These are phyloP conservation scores for Bryum argenteum DNA, from an alignment of 225 moss, liverwort and hornwort species.

Conservation along the genomic window DNA sequence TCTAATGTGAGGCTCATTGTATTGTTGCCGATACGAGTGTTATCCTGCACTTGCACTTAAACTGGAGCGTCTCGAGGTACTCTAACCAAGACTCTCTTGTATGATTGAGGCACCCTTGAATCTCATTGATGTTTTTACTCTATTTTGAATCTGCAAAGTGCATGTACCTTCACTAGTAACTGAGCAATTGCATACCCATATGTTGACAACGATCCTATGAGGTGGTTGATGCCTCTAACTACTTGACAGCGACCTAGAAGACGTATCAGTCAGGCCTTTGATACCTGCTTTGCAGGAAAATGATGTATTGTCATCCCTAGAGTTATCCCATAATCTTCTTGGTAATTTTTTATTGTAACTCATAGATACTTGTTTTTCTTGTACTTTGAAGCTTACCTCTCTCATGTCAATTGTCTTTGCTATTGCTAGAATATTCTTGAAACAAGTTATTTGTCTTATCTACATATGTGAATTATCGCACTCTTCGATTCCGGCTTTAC, in stretches of 20 bases:
- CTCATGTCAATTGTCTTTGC: background rate
- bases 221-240: slow-evolving; percentile 76
- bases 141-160: slow-evolving; percentile 12
- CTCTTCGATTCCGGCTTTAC: background rate
- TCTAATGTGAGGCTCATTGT: slow-evolving; percentile 66
- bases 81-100: slow-evolving; percentile 5
- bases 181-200: slow-evolving; percentile 14
- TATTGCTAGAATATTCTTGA: background rate
- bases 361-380: slow-evolving; percentile 6
- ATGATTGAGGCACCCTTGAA: slow-evolving; percentile 12
- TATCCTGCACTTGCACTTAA: slow-evolving; percentile 50
- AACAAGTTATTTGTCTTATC: slow-evolving; percentile 3
- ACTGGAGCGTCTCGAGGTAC: slow-evolving; percentile 72
- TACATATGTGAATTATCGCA: background rate
- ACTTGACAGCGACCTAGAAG: slow-evolving; percentile 75
- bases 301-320: slow-evolving; percentile 75
- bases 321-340: slow-evolving; percentile 88
- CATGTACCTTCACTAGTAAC: slow-evolving; percentile 7
- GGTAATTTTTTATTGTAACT: slow-evolving; percentile 51
- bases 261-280: slow-evolving; percentile 67
- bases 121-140: slow-evolving; percentile 3
- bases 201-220: slow-evolving; percentile 77
- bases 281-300: slow-evolving; percentile 75
- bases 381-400: slow-evolving; percentile 8
- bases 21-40: slow-evolving; percentile 33